These are phyloP conservation scores for Candida bentonensis DNA, from an alignment of 805 yeast genomes.

Conservation along the genomic window DNA sequence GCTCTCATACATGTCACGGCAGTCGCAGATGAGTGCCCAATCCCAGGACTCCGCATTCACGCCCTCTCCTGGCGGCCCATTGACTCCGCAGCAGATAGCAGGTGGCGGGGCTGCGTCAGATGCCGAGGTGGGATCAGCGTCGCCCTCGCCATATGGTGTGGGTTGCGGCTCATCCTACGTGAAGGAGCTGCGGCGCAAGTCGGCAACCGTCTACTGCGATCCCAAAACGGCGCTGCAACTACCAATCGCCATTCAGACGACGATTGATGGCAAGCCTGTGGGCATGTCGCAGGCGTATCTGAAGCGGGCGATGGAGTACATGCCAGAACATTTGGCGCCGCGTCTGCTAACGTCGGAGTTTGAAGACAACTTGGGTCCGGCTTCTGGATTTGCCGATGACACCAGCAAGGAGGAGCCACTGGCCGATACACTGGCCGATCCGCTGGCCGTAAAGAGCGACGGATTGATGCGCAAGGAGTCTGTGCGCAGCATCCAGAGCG, in stretches of 20 bases:
- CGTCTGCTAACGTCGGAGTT: slow-evolving; percentile 63
- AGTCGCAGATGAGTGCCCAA: not conserved
- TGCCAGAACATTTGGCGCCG: slow-evolving; percentile 31
- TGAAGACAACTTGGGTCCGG: slow-evolving; percentile 26
- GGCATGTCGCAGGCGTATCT: slow-evolving; percentile 17
- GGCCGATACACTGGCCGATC: not conserved
- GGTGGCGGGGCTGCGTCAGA: not conserved
- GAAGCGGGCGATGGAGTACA: slow-evolving; percentile 23
- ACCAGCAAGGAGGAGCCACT: slow-evolving; percentile 3
- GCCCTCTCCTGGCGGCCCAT: not conserved
- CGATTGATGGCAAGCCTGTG: slow-evolving; percentile 6
- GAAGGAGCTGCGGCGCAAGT: slow-evolving; percentile 13
- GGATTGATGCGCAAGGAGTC: not conserved
- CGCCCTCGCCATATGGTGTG: slow-evolving; percentile 10
- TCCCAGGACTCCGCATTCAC: not conserved
- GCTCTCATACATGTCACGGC: not conserved
- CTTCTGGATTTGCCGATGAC: slow-evolving; percentile 28
- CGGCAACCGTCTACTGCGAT: slow-evolving; percentile 19
- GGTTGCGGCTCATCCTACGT: slow-evolving; percentile 22
- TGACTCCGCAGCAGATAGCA: not conserved
- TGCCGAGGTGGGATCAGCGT: not conserved
- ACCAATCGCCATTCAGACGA: slow-evolving; percentile 13
- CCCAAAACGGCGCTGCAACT: slow-evolving; percentile 10
- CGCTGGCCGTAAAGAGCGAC: not conserved
- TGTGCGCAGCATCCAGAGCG: slow-evolving; percentile 12